Base-by-base conservation (phyloP, 2,329 filamentous ascomycete species). In the Salinomyces thailandicus region DNA sequence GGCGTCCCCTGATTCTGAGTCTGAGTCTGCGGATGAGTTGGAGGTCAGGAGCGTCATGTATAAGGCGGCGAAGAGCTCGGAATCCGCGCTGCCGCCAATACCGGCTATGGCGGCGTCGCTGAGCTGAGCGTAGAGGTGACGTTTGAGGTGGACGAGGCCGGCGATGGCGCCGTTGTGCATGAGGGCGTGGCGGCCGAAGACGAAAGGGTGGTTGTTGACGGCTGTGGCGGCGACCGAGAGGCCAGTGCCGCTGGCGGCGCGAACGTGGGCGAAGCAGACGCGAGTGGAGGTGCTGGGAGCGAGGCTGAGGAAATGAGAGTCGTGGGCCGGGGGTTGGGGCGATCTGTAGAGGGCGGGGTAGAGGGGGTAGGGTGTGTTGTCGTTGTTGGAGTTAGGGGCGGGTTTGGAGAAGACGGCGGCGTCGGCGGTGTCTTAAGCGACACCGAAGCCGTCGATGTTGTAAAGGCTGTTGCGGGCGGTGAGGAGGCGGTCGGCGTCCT, bases 141-240 rank as follows among this genome's bases (percentile, higher is more conserved):
- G 62, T 18, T 67, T 62, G 33, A 73, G 67, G 5, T 52, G 43
- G 2, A 55, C 45, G 49, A 73, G 73, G 42, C 64, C 54, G 8
- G 62, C 61, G 20, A 72, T 60, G 12, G 62, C 62, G 2, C 71
- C 71, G 46, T 73, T 73, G 57, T 74, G 71, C 71, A 74, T 73
- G 49, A 73, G 68, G 6, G 61, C 59, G 43, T 72, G 67, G 24
- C 69, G 58, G 11, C 71, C 70, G 35, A 73, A 73, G 18, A 67
- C 60, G 49, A 73, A 74, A 4, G 71, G 71, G 41, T 74, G 70
- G 30, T 66, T 69, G 52, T 73, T 74, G 14, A 69, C 64, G 12
- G 61, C 59, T 2, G 66, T 62, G n/a, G n/a, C n/a, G n/a, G n/a
- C n/a, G n/a, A n/a, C n/a, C n/a, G n/a, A n/a, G 17, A 72, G 66